Evolutionary conservation across 139 green algal genomes (phyloP).

Genomic region (Deuterostichococcus epilithicus): DNA sequence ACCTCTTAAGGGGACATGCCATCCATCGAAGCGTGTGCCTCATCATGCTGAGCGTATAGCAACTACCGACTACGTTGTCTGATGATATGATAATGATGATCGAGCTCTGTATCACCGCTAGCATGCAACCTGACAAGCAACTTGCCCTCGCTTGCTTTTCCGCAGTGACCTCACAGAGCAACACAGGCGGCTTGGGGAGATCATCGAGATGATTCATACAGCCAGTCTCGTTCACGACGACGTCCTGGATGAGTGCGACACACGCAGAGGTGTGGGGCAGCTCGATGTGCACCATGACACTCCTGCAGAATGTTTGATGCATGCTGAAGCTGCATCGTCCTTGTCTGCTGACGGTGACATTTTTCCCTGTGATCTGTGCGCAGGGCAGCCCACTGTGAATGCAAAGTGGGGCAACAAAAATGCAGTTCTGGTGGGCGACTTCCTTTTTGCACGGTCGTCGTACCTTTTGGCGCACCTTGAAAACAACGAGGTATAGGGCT

Average conservation of each 20-base stretch:
- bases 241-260: slow-evolving; percentile 92
- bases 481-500: slow-evolving; percentile 85
- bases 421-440: slow-evolving; percentile 95
- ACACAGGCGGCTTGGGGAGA: slow-evolving; percentile 91
- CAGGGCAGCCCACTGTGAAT: slow-evolving; percentile 93
- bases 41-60: background rate
- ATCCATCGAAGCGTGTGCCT: no score
- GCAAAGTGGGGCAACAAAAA: slow-evolving; percentile 88
- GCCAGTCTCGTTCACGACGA: slow-evolving; percentile 97
- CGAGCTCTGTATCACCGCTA: no score
- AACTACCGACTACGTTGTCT: no score
- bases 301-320: background rate
- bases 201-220: slow-evolving; percentile 99
- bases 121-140: no score
- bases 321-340: background rate
- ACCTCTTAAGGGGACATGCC: background rate
- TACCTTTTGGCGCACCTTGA: slow-evolving; percentile 97
- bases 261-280: slow-evolving; percentile 79
- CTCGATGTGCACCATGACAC: no score
- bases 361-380: background rate
- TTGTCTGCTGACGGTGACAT: background rate
- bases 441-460: slow-evolving; percentile 97
- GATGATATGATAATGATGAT: no score
- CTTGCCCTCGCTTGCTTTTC: no score
- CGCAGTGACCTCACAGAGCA: slow-evolving; percentile 83